Conservation (phyloP, 371 early-diverging fungal genomes). For the Rhizopus delemar region DNA sequence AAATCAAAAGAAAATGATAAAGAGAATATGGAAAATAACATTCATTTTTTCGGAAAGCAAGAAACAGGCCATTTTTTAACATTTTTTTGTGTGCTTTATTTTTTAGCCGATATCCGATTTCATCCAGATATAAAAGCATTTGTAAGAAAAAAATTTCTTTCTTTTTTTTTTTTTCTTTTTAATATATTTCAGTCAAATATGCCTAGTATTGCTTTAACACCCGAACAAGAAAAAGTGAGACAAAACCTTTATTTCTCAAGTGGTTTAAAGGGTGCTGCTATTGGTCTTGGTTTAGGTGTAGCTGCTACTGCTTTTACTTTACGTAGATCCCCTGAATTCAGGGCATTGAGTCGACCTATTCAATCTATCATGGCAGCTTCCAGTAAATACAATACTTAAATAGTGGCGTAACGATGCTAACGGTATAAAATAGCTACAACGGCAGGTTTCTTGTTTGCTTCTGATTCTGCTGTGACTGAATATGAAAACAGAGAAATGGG, state of each 20-base stretch:
- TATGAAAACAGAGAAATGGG: conserved; percentile 46
- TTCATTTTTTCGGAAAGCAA: background rate
- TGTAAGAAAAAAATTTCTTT: background rate
- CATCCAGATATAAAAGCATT: conserved; percentile 1
- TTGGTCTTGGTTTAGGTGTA: conserved; percentile 50
- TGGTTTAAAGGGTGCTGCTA: conserved; percentile 46
- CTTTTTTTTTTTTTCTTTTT: conserved; percentile 7
- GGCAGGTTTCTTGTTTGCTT: conserved; percentile 50
- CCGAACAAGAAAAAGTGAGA: conserved; percentile 37
- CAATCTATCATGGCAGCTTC: conserved; percentile 44
- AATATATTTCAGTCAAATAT: conserved; percentile 7
- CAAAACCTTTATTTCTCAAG: conserved; percentile 26
- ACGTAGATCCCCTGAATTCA: conserved; percentile 45
- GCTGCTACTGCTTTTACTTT: conserved; percentile 36
- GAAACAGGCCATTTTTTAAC: conserved; percentile 17
- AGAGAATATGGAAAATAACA: background rate
- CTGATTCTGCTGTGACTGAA: conserved; percentile 39
- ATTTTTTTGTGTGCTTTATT: background rate
- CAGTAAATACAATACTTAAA: conserved; percentile 28
- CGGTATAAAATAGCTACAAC: conserved; percentile 29
- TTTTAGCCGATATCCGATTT: conserved; percentile 7
- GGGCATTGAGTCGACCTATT: conserved; percentile 39
- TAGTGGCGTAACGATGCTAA: background rate
- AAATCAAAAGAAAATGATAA: background rate
- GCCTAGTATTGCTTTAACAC: conserved; percentile 15